These are phyloP conservation scores for Paraglomus occultum DNA, from an alignment of 192 early-diverging fungal species.

Conservation along the genomic window DNA sequence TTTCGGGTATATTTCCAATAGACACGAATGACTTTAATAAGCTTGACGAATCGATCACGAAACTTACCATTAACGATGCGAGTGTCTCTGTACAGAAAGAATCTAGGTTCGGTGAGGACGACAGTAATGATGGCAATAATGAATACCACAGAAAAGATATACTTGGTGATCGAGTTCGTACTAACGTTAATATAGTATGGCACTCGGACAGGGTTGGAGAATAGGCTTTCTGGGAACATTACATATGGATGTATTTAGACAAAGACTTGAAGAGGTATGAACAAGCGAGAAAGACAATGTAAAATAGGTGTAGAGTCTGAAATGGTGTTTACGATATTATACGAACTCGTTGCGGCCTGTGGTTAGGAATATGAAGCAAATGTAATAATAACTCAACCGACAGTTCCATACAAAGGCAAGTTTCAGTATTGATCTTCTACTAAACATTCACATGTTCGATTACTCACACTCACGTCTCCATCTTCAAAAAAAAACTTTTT, in stretches of 20 bases:
- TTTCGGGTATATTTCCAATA: slow-evolving; percentile 91
- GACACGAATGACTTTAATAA: slow-evolving; percentile 87
- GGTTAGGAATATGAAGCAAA: slow-evolving; percentile 84
- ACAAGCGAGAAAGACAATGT: neutral
- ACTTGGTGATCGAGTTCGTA: neutral
- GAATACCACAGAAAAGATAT: no score
- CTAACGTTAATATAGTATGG: slow-evolving; percentile 45
- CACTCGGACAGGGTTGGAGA: slow-evolving; percentile 94
- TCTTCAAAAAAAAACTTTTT: neutral
- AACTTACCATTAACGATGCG: slow-evolving; percentile 94
- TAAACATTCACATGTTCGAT: slow-evolving; percentile 5
- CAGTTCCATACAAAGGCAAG: slow-evolving; percentile 79
- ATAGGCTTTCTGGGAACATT: slow-evolving; percentile 94
- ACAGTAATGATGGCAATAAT: neutral
- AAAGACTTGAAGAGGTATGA: slow-evolving; percentile 78
- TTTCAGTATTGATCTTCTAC: no score
- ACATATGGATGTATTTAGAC: slow-evolving; percentile 98
- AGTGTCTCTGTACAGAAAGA: slow-evolving; percentile 87
- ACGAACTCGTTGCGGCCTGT: slow-evolving; percentile 2
- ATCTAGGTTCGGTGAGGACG: slow-evolving; percentile 43
- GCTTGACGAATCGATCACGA: slow-evolving; percentile 86
- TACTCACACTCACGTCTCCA: slow-evolving; percentile 34
- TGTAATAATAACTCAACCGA: slow-evolving; percentile 90
- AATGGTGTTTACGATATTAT: neutral
- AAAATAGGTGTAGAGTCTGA: neutral